Conservation (phyloP, 352 stramenopile genomes). For the Chrysophaeum taylorii region DNA sequence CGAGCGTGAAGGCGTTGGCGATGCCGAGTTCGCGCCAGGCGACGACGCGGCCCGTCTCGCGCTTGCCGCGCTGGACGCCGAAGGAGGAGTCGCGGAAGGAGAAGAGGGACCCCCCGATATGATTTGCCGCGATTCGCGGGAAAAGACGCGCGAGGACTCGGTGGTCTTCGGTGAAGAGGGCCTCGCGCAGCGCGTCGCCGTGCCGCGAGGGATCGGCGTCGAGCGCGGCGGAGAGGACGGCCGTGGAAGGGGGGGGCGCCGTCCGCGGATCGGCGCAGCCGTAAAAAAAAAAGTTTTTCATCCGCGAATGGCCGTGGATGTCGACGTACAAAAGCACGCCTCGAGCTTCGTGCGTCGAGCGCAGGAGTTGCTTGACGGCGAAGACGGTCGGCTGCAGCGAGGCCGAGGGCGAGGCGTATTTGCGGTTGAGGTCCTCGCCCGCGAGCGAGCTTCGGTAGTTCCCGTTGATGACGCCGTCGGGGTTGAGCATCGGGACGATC, state of each 20-base stretch:
- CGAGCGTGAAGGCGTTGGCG: conserved; percentile 11
- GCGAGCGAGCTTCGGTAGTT: conserved; percentile 68
- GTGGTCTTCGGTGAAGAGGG: too few species aligned
- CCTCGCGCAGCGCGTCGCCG: too few species aligned
- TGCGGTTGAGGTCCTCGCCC: conserved; percentile 40
- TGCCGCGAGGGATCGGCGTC: too few species aligned
- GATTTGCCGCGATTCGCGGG: conserved; percentile 7
- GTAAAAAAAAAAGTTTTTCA: conserved; percentile 77
- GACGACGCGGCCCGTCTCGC: neutral
- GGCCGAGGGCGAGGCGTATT: too few species aligned
- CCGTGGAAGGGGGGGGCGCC: too few species aligned
- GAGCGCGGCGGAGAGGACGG: too few species aligned
- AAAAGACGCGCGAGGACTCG: conserved; percentile 8
- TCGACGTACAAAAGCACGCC: conserved; percentile 63
- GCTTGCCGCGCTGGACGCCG: conserved; percentile 6
- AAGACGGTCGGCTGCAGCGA: conserved; percentile 67
- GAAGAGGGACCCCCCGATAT: conserved; percentile 13
- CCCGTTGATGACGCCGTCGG: conserved; percentile 77
- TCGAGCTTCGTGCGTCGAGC: conserved; percentile 41
- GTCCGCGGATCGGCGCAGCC: too few species aligned
- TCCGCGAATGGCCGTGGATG: conserved; percentile 70
- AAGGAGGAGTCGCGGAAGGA: conserved; percentile 13
- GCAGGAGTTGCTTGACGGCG: conserved; percentile 56
- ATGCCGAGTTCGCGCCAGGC: conserved; percentile 14
- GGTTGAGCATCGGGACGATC: conserved; percentile 82